Base-by-base conservation (phyloP, 441 rosid species). In the Viola pubescens region DNA sequence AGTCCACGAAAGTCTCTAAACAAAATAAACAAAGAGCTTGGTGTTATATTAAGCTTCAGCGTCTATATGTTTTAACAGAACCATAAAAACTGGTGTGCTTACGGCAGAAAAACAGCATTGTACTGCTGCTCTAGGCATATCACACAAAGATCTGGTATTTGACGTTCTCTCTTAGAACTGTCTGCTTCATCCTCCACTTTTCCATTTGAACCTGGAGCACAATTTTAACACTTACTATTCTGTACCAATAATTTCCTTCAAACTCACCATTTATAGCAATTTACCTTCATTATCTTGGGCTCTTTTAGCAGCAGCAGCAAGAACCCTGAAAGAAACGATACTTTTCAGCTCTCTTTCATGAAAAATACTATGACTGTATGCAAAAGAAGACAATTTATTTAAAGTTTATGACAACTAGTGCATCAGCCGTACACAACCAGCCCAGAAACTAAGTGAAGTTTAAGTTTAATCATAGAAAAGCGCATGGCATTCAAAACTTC, bases 111-210 rank as follows among this genome's bases (percentile, higher is more conserved):
- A 56, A 87, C 98, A 43, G 92, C 88, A 44, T 89, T 87, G 75
- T 86, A 92, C 64, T 89, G 89, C 58, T 79, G 84, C 81, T 89
- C 98, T 65, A 89, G 95, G 77, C 98, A 92, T 75, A 92, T 89
- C 73, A 92, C 98, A 58, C 97, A 92, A 0, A 87, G 76, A 79
- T 84, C 90, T 69, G 96, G 98, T 81, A 86, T 71, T 52, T 69
- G 63, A 39, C 63, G 72, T 52, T 89, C 97, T 79, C 74, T 84
- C 74, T 79, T 83, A 48, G 79, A 54, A 56, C 71, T 14, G 53
- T 79, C 91, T 54, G 80, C 55, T 48, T 74, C 85, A 54, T 76
- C 72, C 62, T 84, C 88, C 39, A 68, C 65, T 40, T 64, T 65
- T 48, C 73, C 82, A 65, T 76, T 78, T 47, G 81, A 60, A 65